These are phyloP conservation scores for Suillus paluster DNA, from an alignment of 768 basidiomycete species.

Conservation along the genomic window DNA sequence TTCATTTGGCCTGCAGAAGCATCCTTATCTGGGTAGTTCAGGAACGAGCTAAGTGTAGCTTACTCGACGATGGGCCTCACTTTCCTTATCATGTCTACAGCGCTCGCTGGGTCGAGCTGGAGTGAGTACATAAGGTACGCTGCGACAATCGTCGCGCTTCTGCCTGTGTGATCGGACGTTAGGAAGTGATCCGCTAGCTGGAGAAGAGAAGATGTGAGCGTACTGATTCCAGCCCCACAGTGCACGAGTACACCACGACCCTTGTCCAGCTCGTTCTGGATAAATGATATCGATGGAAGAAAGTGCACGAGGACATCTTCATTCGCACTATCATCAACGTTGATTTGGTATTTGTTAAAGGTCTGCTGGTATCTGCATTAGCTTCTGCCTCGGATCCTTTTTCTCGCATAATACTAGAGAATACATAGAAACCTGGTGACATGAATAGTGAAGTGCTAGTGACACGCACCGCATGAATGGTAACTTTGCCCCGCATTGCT, in stretches of 20 bases:
- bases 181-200: slow-evolving; percentile 12
- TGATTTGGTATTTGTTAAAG: slow-evolving; percentile 79
- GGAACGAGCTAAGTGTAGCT: slow-evolving; percentile 29
- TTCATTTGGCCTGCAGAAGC: slow-evolving; percentile 71
- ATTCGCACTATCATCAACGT: slow-evolving; percentile 75
- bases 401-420: not conserved
- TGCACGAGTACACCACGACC: slow-evolving; percentile 84
- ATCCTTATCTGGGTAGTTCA: not conserved
- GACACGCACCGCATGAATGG: slow-evolving; percentile 59
- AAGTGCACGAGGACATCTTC: slow-evolving; percentile 82
- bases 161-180: slow-evolving; percentile 49
- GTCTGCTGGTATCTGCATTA: slow-evolving; percentile 50
- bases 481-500: slow-evolving; percentile 71
- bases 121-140: slow-evolving; percentile 87
- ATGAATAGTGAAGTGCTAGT: slow-evolving; percentile 18
- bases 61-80: slow-evolving; percentile 76
- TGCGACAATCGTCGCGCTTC: slow-evolving; percentile 84
- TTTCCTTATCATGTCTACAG: slow-evolving; percentile 69
- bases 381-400: not conserved
- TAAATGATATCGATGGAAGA: slow-evolving; percentile 80
- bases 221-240: slow-evolving; percentile 89
- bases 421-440: not conserved
- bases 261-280: slow-evolving; percentile 76
- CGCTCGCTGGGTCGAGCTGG: slow-evolving; percentile 58
- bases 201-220: slow-evolving; percentile 27